phyloP scores from a whole-genome alignment of 176 grass and related monocot species.

The Cymbopogon citratus region DNA sequence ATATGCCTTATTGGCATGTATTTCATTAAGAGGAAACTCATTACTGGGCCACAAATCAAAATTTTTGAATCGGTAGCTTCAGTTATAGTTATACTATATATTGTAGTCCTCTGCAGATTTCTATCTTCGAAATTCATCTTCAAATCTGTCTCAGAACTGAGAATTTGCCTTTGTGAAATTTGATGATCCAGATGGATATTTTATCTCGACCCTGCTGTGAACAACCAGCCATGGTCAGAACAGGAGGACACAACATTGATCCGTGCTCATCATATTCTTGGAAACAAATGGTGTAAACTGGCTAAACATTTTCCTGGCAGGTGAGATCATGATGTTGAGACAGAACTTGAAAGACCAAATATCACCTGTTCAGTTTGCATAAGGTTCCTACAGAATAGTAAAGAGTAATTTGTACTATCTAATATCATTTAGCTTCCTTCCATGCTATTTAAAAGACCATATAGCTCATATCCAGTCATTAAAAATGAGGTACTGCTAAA shows the following conservation, averaged over 20 bases:
- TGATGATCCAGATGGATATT: slow-evolving; percentile 31
- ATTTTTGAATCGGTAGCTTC: neutral
- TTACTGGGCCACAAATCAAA: neutral
- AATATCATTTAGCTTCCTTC: neutral
- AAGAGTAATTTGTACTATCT: neutral
- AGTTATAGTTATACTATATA: neutral
- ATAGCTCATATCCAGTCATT: neutral
- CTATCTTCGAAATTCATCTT: neutral
- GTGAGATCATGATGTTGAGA: slow-evolving; percentile 26
- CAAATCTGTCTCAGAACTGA: neutral
- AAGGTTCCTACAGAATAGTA: neutral
- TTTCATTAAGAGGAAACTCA: neutral
- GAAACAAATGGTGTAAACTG: slow-evolving; percentile 45
- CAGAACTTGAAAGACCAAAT: neutral
- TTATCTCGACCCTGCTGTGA: slow-evolving; percentile 45
- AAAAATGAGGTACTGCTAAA: neutral
- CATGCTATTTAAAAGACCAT: neutral
- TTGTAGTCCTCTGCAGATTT: neutral
- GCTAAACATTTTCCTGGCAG: slow-evolving; percentile 54
- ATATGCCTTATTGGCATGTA: neutral
- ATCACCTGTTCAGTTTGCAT: neutral
- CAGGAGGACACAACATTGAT: slow-evolving; percentile 45
- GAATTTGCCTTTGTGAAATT: neutral
- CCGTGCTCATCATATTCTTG: slow-evolving; percentile 51
- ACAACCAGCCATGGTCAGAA: slow-evolving; percentile 50